These are phyloP conservation scores for Blastocladiella britannica DNA, from an alignment of 192 early-diverging fungal genomes.

Conservation along the genomic window DNA sequence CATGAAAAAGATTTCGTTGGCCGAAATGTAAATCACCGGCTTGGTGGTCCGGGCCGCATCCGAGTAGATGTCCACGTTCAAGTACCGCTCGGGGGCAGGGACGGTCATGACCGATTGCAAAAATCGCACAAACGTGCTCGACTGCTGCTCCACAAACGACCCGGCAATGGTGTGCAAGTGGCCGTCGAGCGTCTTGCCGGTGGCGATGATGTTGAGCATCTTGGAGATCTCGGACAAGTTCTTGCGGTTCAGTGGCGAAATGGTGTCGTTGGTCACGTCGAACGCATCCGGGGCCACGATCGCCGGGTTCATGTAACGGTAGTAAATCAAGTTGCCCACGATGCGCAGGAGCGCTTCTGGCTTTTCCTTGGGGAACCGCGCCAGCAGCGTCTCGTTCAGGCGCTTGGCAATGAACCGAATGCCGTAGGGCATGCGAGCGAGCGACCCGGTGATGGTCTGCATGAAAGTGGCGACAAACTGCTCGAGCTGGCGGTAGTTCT, in stretches of 20 bases:
- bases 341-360: conserved; percentile 66
- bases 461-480: conserved; percentile 70
- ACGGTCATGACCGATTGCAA: conserved; percentile 63
- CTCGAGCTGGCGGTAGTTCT: conserved; percentile 52
- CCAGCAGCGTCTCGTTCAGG: conserved; percentile 48
- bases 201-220: conserved; percentile 88
- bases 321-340: conserved; percentile 90
- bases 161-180: conserved; percentile 7
- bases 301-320: conserved; percentile 94
- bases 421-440: conserved; percentile 78
- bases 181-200: conserved; percentile 50
- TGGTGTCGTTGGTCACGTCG: conserved; percentile 70
- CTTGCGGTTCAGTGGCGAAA: conserved; percentile 77
- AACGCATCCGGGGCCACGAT: conserved; percentile 94
- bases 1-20: conserved; percentile 74
- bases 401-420: conserved; percentile 90
- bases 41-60: conserved; percentile 60
- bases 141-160: not conserved
- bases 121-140: conserved; percentile 59
- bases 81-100: conserved; percentile 65
- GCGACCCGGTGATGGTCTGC: conserved; percentile 51
- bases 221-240: conserved; percentile 92
- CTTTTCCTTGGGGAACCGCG: conserved; percentile 61
- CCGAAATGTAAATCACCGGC: conserved; percentile 72
- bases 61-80: conserved; percentile 73